These are phyloP conservation scores for Lachancea cidri DNA, from an alignment of 805 yeast species.

Conservation along the genomic window DNA sequence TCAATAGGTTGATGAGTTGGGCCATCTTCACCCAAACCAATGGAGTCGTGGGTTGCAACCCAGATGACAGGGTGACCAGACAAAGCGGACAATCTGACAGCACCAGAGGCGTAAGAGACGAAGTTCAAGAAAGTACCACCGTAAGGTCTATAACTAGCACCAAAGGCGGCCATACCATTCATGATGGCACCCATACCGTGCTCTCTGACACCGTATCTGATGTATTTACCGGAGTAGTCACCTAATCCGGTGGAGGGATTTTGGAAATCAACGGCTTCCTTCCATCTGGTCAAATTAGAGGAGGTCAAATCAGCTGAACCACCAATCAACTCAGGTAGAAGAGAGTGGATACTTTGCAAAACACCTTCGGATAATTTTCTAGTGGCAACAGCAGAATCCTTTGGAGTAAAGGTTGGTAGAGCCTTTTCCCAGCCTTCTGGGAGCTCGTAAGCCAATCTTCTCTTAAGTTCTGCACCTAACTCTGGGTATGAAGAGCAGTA, in stretches of 20 bases:
- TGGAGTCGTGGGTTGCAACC: conserved; percentile 89
- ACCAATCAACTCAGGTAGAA: conserved; percentile 85
- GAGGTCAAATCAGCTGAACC: conserved; percentile 99
- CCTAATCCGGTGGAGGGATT: conserved; percentile 77
- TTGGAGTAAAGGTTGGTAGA: conserved; percentile 74
- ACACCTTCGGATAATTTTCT: conserved; percentile 90
- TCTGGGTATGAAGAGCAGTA: conserved; percentile 71
- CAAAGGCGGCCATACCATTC: conserved; percentile 93
- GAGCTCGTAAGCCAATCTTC: conserved; percentile 73
- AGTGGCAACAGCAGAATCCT: conserved; percentile 82
- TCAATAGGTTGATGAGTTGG: conserved; percentile 93
- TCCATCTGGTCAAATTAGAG: conserved; percentile 89
- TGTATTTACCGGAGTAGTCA: conserved; percentile 84
- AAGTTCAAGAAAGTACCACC: conserved; percentile 99
- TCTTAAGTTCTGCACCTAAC: conserved; percentile 68
- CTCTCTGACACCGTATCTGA: conserved; percentile 98
- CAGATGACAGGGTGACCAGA: conserved; percentile 79
- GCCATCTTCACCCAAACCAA: conserved; percentile 90
- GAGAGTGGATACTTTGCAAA: conserved; percentile 54
- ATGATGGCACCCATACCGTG: conserved; percentile 98
- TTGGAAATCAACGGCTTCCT: conserved; percentile 86
- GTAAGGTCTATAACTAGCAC: conserved; percentile 70
- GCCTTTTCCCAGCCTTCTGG: conserved; percentile 76
- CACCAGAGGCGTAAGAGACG: conserved; percentile 79
- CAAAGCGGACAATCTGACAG: conserved; percentile 77